phyloP scores from a whole-genome alignment of 495 filamentous ascomycete genomes.

The Ramalina intermedia region DNA sequence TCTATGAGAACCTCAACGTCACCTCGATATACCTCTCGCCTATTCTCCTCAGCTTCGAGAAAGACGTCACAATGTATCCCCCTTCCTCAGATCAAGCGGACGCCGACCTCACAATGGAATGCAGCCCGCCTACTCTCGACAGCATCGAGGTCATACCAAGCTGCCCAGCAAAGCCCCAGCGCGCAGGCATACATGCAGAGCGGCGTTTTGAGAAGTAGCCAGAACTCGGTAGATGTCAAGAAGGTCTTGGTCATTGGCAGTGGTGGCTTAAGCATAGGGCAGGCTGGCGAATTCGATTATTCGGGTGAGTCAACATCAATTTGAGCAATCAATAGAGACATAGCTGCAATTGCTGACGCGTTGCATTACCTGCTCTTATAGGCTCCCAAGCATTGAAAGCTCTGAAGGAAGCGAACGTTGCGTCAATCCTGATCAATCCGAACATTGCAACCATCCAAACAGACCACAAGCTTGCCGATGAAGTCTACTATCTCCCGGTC shows the following conservation, averaged over 20 bases:
- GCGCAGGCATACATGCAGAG: slow-evolving; percentile 80
- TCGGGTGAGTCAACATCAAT: slow-evolving; percentile 47
- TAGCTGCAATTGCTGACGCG: no score
- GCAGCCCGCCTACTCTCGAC: no score
- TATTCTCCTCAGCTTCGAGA: no score
- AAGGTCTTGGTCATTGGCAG: slow-evolving; percentile 89
- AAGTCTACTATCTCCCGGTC: slow-evolving; percentile 95
- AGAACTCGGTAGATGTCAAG: slow-evolving; percentile 75
- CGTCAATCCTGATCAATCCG: slow-evolving; percentile 91
- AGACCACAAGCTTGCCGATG: slow-evolving; percentile 90
- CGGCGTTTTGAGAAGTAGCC: slow-evolving; percentile 60
- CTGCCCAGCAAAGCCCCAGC: slow-evolving; percentile 52
- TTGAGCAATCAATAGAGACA: neutral
- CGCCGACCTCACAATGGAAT: no score
- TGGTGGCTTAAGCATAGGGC: slow-evolving; percentile 89
- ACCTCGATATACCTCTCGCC: no score
- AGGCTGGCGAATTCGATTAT: slow-evolving; percentile 96
- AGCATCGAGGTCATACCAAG: neutral
- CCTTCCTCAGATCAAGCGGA: no score
- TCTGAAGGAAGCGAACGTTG: slow-evolving; percentile 86
- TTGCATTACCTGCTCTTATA: slow-evolving; percentile 49
- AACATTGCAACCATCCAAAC: slow-evolving; percentile 99
- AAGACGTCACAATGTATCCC: no score
- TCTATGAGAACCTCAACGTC: no score
- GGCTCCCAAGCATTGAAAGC: slow-evolving; percentile 95